Conservation (phyloP, 495 filamentous ascomycete genomes). For the Aspergillus wentii region DNA sequence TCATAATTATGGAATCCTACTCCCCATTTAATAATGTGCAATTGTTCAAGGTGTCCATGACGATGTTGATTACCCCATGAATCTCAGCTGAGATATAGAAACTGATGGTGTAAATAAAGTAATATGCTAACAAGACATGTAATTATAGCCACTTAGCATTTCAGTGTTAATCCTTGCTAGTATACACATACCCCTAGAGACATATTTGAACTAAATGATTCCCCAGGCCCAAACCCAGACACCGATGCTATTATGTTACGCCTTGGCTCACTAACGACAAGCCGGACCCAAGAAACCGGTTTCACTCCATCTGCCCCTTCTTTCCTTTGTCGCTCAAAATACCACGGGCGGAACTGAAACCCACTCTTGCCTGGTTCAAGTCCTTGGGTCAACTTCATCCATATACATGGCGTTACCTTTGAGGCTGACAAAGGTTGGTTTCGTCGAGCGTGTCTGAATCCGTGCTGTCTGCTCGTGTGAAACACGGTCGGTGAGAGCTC, state of each 20-base stretch:
- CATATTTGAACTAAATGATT: too few species aligned
- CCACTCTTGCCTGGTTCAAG: conserved; percentile 7
- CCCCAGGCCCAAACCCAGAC: not conserved
- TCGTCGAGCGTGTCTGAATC: conserved; percentile 31
- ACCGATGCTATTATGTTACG: not conserved
- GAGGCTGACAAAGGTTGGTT: conserved; percentile 24
- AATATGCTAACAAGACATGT: too few species aligned
- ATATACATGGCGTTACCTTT: conserved; percentile 37
- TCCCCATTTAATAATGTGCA: too few species aligned
- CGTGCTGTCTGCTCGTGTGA: conserved; percentile 18
- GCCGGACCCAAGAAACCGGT: too few species aligned
- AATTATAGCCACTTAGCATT: too few species aligned
- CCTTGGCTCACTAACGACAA: not conserved
- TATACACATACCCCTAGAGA: too few species aligned
- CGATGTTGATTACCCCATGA: too few species aligned
- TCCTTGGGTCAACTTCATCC: conserved; percentile 29
- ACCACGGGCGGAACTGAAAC: not conserved
- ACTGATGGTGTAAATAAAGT: too few species aligned
- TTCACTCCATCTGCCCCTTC: not conserved
- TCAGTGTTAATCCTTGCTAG: too few species aligned
- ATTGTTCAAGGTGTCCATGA: too few species aligned
- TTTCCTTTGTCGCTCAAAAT: not conserved
- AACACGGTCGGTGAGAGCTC: conserved; percentile 20
- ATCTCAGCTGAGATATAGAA: too few species aligned
- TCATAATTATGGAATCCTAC: too few species aligned